Conservation (phyloP, 2,329 filamentous ascomycete species). For the Eutypa lata region DNA sequence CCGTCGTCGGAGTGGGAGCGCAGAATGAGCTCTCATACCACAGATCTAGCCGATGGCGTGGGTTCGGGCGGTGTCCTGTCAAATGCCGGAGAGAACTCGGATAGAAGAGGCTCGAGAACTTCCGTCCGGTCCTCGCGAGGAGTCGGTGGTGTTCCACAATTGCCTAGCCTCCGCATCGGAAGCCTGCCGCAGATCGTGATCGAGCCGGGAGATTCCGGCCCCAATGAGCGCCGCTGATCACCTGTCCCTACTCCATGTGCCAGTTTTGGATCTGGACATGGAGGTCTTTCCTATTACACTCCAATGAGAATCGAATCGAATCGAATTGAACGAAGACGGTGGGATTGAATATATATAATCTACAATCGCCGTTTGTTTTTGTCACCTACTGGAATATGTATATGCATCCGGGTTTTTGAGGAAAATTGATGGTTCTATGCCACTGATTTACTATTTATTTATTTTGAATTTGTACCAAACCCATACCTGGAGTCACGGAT, state of each 20-base stretch:
- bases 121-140: constrained; percentile 24
- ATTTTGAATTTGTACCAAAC: too few species aligned
- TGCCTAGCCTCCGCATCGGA: constrained; percentile 50
- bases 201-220: constrained; percentile 46
- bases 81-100: constrained; percentile 4
- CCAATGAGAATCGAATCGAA: too few species aligned
- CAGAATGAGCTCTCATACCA: constrained; percentile 31
- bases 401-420: too few species aligned
- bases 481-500: too few species aligned
- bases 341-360: too few species aligned
- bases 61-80: constrained; percentile 21
- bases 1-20: constrained; percentile 29
- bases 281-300: too few species aligned
- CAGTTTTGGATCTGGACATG: background rate
- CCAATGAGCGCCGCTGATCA: constrained; percentile 12
- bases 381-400: constrained; percentile 7
- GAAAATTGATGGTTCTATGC: too few species aligned
- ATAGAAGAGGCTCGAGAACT: constrained; percentile 15
- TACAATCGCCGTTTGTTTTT: too few species aligned
- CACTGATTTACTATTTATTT: too few species aligned
- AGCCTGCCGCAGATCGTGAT: constrained; percentile 57
- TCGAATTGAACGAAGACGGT: too few species aligned
- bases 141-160: constrained; percentile 40
- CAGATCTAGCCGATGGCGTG: constrained; percentile 19
- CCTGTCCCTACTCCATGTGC: background rate